These are phyloP conservation scores for Phalaenopsis aphrodite DNA, from an alignment of 106 monocot species.

Conservation along the genomic window DNA sequence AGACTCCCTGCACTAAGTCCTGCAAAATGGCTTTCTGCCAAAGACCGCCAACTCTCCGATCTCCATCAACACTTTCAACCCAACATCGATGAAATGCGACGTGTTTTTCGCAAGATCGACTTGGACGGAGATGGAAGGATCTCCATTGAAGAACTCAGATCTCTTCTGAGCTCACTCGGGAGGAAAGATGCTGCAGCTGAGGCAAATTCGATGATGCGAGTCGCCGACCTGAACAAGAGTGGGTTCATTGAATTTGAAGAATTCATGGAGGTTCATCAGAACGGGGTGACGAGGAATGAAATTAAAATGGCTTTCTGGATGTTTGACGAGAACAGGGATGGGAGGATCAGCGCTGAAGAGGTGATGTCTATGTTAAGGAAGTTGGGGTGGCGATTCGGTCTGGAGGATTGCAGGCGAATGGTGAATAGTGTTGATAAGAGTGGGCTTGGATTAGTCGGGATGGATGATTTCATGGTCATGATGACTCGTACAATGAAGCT, in stretches of 20 bases:
- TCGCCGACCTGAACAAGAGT: constrained; percentile 28
- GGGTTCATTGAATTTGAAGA: constrained; percentile 42
- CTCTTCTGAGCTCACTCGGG: constrained; percentile 26
- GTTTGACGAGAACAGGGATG: constrained; percentile 72
- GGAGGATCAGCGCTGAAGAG: constrained; percentile 57
- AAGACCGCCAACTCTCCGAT: constrained; percentile 43
- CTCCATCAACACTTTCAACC: constrained; percentile 26
- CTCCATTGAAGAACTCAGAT: constrained; percentile 24
- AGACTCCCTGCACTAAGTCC: constrained; percentile 15
- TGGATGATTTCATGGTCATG: constrained; percentile 85
- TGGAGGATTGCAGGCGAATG: constrained; percentile 59
- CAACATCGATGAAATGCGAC: constrained; percentile 40
- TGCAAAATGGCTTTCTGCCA: constrained; percentile 16
- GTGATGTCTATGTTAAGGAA: constrained; percentile 27
- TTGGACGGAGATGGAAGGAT: constrained; percentile 34
- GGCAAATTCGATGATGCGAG: constrained; percentile 33
- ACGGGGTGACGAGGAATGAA: constrained; percentile 36
- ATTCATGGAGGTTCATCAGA: constrained; percentile 78
- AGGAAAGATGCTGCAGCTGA: constrained; percentile 13
- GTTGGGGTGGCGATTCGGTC: constrained; percentile 32
- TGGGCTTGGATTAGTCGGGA: constrained; percentile 40
- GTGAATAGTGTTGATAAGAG: constrained; percentile 35
- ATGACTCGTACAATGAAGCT: constrained; percentile 64
- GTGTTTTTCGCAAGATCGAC: constrained; percentile 58
- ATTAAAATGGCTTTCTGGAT: constrained; percentile 53